Evolutionary conservation across 495 filamentous ascomycete species (phyloP).

Genomic region (Xylaria longipes): DNA sequence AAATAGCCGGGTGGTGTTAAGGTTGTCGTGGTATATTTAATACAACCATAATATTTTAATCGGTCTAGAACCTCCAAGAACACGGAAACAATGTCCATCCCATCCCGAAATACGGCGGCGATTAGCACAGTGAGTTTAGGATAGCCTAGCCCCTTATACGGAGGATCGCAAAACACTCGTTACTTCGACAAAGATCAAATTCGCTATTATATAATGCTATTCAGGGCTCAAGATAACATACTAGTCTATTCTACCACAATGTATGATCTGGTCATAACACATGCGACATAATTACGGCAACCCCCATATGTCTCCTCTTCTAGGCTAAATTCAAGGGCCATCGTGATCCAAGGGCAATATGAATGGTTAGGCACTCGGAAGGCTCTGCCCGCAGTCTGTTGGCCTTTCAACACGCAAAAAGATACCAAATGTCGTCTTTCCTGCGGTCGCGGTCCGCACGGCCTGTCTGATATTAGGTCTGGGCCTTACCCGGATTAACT

Average conservation of each 20-base stretch:
- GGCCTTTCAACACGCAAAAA: neutral
- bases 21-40: neutral
- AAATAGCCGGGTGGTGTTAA: neutral
- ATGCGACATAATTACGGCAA: neutral
- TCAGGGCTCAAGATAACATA: neutral
- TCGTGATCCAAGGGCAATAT: constrained; percentile 30
- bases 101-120: neutral
- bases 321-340: constrained; percentile 37
- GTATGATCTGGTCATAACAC: neutral
- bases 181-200: neutral
- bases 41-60: neutral
- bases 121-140: neutral
- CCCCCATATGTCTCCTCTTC: constrained; percentile 9
- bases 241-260: neutral
- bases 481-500: constrained; percentile 6
- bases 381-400: constrained; percentile 31
- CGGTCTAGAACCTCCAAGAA: neutral
- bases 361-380: constrained; percentile 30
- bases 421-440: constrained; percentile 15
- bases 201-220: neutral
- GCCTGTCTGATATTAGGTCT: constrained; percentile 27
- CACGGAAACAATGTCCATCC: neutral
- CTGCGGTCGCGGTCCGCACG: constrained; percentile 28
- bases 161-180: neutral
- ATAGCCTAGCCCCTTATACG: neutral